These are phyloP conservation scores for Peterozyma xylosa DNA, from an alignment of 805 yeast genomes.

Conservation along the genomic window DNA sequence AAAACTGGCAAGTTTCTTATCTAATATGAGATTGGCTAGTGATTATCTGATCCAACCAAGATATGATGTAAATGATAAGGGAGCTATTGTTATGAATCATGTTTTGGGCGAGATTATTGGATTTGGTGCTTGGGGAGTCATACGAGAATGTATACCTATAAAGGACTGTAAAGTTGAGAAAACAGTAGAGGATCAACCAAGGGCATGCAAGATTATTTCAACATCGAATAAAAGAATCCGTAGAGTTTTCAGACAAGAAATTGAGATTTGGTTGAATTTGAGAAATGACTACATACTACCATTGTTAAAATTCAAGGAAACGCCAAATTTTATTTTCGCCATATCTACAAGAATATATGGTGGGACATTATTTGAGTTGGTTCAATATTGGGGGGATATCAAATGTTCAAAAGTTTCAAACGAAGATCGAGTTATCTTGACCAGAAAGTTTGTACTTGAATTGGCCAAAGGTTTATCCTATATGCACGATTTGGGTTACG, in stretches of 20 bases:
- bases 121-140: constrained; percentile 85
- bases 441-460: constrained; percentile 38
- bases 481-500: constrained; percentile 51
- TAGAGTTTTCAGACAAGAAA: constrained; percentile 61
- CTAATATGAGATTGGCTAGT: constrained; percentile 17
- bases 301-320: constrained; percentile 53
- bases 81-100: constrained; percentile 55
- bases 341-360: constrained; percentile 61
- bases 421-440: constrained; percentile 23
- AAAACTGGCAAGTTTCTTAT: constrained; percentile 17
- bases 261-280: constrained; percentile 65
- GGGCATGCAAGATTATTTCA: constrained; percentile 23
- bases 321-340: constrained; percentile 54
- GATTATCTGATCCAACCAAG: constrained; percentile 13
- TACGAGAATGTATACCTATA: constrained; percentile 52
- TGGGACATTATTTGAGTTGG: constrained; percentile 78
- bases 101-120: constrained; percentile 70
- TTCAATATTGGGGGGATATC: constrained; percentile 54
- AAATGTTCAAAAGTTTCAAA: constrained; percentile 20
- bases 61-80: constrained; percentile 51
- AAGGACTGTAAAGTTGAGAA: constrained; percentile 1
- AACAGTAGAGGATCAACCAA: constrained; percentile 5
- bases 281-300: constrained; percentile 61
- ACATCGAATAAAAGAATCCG: constrained; percentile 37
- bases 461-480: constrained; percentile 53